These are phyloP conservation scores for Patellifolia procumbens DNA, from an alignment of 179 eudicot species.

Conservation along the genomic window DNA sequence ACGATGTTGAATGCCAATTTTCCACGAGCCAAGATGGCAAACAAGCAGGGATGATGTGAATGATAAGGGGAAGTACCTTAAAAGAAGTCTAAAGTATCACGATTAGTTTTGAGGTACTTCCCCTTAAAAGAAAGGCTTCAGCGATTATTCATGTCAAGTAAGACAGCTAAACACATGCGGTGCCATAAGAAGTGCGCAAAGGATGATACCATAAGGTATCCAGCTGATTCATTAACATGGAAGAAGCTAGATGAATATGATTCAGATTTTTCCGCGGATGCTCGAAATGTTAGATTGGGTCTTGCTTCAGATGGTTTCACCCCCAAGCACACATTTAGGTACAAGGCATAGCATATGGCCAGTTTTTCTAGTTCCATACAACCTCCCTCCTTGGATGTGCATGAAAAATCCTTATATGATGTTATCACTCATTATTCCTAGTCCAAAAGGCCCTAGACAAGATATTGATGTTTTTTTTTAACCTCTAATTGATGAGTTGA, in stretches of 20 bases:
- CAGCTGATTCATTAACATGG: constrained; percentile 17
- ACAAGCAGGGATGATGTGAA: background rate
- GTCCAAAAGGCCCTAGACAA: too few relatives aligned
- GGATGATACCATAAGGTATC: constrained; percentile 26
- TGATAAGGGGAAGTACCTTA: too few relatives aligned
- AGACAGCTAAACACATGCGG: constrained; percentile 16
- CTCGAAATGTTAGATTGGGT: constrained; percentile 27
- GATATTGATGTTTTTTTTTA: too few relatives aligned
- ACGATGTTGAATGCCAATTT: background rate
- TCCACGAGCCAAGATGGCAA: background rate
- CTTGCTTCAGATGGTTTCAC: constrained; percentile 10
- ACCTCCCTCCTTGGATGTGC: too few relatives aligned
- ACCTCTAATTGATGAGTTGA: too few relatives aligned
- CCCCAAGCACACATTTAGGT: background rate
- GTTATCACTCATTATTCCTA: too few relatives aligned
- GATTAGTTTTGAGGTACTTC: background rate
- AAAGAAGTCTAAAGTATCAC: background rate
- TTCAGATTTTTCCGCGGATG: constrained; percentile 12
- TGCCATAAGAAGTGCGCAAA: constrained; percentile 20
- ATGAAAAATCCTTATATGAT: too few relatives aligned
- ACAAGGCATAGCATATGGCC: constrained; percentile 27
- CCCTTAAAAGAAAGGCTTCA: background rate
- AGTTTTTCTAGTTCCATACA: constrained; percentile 11
- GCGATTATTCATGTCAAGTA: too few relatives aligned
- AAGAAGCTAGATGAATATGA: background rate